Conservation (phyloP, 805 yeast species). For the Wickerhamiella allomyrinae region DNA sequence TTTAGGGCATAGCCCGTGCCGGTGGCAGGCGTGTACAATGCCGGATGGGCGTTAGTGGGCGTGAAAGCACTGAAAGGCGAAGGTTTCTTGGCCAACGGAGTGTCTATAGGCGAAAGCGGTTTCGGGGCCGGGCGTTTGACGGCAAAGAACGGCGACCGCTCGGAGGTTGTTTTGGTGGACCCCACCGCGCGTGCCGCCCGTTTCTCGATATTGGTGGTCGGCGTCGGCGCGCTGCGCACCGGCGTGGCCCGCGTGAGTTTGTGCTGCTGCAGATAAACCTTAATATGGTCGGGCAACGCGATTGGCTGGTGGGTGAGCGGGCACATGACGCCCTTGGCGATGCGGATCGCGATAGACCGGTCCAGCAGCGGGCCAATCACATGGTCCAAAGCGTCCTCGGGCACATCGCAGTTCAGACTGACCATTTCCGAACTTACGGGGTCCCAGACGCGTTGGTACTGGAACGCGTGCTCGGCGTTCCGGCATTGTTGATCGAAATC, state of each 20-base stretch:
- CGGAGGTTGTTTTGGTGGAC: not conserved
- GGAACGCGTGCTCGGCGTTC: constrained; percentile 66
- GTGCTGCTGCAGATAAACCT: not conserved
- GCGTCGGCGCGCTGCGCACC: not conserved
- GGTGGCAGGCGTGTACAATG: not conserved
- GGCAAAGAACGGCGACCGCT: constrained; percentile 3
- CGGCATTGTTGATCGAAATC: constrained; percentile 45
- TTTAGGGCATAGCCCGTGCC: not conserved
- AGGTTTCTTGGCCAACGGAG: not conserved
- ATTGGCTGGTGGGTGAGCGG: constrained; percentile 41
- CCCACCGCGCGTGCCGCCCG: not conserved
- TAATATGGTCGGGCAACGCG: constrained; percentile 1
- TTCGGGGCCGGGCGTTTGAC: no score
- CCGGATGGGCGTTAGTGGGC: not conserved
- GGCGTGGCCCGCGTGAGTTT: not conserved
- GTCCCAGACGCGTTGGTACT: constrained; percentile 72
- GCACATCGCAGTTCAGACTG: constrained; percentile 37
- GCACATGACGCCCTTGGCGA: constrained; percentile 53
- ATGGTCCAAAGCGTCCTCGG: constrained; percentile 22
- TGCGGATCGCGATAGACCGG: constrained; percentile 34
- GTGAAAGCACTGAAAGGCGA: not conserved
- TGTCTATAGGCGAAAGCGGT: not conserved
- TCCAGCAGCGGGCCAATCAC: constrained; percentile 27
- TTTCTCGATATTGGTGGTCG: not conserved
- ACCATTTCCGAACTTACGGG: constrained; percentile 38